Evolutionary conservation across 352 stramenopile genomes (phyloP), one percentile per base, ranked within the genome.

Genomic region (Pythium guiyangense): DNA sequence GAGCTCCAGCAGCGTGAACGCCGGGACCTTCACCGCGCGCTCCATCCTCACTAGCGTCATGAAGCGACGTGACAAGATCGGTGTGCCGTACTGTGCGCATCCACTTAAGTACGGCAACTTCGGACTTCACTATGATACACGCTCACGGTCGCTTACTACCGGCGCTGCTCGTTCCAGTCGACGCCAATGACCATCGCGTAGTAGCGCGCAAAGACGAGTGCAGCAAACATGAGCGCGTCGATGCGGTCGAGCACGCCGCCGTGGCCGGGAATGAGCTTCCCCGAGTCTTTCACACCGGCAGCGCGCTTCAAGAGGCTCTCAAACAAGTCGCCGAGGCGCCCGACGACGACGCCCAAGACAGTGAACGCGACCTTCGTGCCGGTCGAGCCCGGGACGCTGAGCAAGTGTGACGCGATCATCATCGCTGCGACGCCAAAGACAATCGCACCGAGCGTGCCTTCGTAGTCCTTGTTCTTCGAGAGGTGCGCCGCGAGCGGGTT

Each of bases 381-480:
- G 0, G 78, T 62, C 2, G 83, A 76, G 8, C 92, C 94, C 8
- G 84, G 82, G 0, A 96, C 61, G 39, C 72, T 66, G 51, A 95
- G 96, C 22, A 91, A 29, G n/a, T 76, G 51, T 0, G 74, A 81
- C 15, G 69, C 80, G 46, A 97, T 75, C 42, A 95, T 74, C 75
- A 95, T 97, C 3, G 94, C 86, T 14, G 84, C 86, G 20, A 97
- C 47, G 18, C 86, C 91, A 17, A 87, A 86, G 0, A 93, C 20
- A 20, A 86, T 74, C n/a, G 93, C 96, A 11, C 86, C 92, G 31
- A 98, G 60, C 20, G 96, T 90, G 53, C 96, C 96, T 77, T 98
- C 96, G 25, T 98, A 88, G 49, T 97, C 96, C 66, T 98, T 98
- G 75, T 98, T 98, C 43, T 96, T 96, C 47, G 87, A 97, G 27